Evolutionary conservation across 306 rosid genomes (phyloP).

Genomic region (Malus fusca): DNA sequence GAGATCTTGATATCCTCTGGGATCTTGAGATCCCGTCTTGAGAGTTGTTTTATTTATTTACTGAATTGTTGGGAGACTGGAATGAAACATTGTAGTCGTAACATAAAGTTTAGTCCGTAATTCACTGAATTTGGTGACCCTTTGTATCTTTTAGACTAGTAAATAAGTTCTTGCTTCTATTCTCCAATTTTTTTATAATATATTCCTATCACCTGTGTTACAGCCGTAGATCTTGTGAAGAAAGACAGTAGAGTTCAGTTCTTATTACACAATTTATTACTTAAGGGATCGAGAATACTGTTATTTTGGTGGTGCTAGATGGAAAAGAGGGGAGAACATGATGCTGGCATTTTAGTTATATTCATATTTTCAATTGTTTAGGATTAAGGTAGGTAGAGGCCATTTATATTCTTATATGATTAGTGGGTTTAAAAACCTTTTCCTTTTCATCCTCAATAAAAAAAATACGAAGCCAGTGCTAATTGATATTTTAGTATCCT

Average conservation of each 20-base stretch:
- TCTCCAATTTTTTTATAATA: not conserved
- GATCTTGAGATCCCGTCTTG: not conserved
- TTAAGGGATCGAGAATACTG: not conserved
- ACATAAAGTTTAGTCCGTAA: not conserved
- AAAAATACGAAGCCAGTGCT: not conserved
- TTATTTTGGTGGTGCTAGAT: not conserved
- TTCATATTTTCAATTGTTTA: not conserved
- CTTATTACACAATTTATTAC: not conserved
- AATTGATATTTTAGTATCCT: not conserved
- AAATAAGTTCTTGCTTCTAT: not conserved
- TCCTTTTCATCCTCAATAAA: not conserved
- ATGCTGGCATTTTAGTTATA: not conserved
- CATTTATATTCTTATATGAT: not conserved
- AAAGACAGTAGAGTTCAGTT: not conserved
- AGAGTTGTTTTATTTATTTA: not conserved
- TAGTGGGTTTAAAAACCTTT: not conserved
- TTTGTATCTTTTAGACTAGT: not conserved
- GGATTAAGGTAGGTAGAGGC: not conserved
- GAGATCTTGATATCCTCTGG: not conserved
- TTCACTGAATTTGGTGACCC: not conserved
- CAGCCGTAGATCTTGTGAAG: not conserved
- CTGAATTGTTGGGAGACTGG: not conserved
- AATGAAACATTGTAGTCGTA: not conserved
- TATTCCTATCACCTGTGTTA: not conserved
- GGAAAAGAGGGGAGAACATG: not conserved